phyloP scores from a whole-genome alignment of 2,329 filamentous ascomycete species.

The Macrophomina pseudophaseolina region DNA sequence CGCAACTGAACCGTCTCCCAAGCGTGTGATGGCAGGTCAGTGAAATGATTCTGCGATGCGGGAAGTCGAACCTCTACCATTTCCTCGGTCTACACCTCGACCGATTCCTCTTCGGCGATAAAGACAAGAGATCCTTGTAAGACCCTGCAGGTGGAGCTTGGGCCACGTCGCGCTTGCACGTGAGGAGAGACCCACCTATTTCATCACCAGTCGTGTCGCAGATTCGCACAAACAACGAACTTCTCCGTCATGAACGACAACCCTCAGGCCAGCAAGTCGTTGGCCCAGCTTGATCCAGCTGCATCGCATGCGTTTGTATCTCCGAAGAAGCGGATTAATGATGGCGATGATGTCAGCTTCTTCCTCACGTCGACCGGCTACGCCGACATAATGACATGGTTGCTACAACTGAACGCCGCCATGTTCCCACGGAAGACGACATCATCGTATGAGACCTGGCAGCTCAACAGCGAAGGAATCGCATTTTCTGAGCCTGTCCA shows the following conservation, averaged over 20 bases:
- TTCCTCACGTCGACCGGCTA: slow-evolving; percentile 86
- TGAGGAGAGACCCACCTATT: slow-evolving; percentile 16
- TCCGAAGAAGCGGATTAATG: slow-evolving; percentile 83
- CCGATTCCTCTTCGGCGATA: neutral
- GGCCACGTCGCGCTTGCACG: slow-evolving; percentile 25
- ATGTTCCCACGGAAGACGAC: slow-evolving; percentile 72
- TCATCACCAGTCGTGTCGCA: slow-evolving; percentile 19
- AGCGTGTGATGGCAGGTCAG: no score
- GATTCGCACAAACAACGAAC: neutral
- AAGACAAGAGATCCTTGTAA: neutral
- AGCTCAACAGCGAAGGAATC: slow-evolving; percentile 49
- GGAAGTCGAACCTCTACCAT: no score
- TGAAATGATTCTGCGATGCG: no score
- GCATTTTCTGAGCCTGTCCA: slow-evolving; percentile 63
- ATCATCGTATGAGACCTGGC: slow-evolving; percentile 59
- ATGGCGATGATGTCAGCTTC: slow-evolving; percentile 76
- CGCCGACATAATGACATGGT: slow-evolving; percentile 81
- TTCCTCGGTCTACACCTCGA: neutral
- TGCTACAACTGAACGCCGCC: slow-evolving; percentile 87
- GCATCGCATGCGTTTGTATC: slow-evolving; percentile 58
- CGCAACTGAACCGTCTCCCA: no score
- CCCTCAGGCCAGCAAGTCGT: slow-evolving; percentile 29
- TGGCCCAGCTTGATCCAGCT: slow-evolving; percentile 34
- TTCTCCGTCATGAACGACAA: slow-evolving; percentile 21
- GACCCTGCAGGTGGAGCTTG: slow-evolving; percentile 21